Evolutionary conservation across 139 green algal genomes (phyloP).

Genomic region (Cymbomonas tetramitiformis): DNA sequence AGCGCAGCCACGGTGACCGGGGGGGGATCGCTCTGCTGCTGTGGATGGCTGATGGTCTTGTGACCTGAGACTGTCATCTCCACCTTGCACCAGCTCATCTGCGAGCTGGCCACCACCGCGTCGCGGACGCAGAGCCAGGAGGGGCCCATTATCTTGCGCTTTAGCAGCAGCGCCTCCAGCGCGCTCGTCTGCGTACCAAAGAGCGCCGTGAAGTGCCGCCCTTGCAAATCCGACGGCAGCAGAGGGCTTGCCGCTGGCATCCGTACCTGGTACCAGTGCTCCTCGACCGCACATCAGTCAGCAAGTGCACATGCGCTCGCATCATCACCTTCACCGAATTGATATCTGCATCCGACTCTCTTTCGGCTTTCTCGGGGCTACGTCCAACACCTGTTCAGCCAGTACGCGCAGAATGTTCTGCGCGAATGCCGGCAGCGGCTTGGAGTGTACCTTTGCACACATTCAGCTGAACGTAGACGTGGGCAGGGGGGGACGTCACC

Average conservation of each 20-base stretch:
- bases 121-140: slow-evolving; percentile 57
- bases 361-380: too few species aligned
- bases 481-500: slow-evolving; percentile 41
- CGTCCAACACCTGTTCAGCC: too few species aligned
- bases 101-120: slow-evolving; percentile 31
- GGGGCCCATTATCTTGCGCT: slow-evolving; percentile 79
- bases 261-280: too few species aligned
- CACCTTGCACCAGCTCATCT: slow-evolving; percentile 82
- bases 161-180: slow-evolving; percentile 79
- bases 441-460: too few species aligned
- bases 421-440: too few species aligned
- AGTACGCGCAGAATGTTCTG: too few species aligned
- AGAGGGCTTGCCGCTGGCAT: slow-evolving; percentile 31
- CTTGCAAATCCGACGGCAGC: slow-evolving; percentile 46
- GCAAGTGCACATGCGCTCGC: not conserved
- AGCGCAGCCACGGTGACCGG: slow-evolving; percentile 70
- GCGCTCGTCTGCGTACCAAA: slow-evolving; percentile 48
- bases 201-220: slow-evolving; percentile 44
- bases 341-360: too few species aligned
- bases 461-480: too few species aligned
- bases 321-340: slow-evolving; percentile 23
- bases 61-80: slow-evolving; percentile 49
- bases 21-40: slow-evolving; percentile 35
- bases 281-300: not conserved
- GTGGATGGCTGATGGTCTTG: slow-evolving; percentile 13